These are phyloP conservation scores for Sugiyamaella grinbergsii DNA, from an alignment of 1,139 yeast genomes.

Conservation along the genomic window DNA sequence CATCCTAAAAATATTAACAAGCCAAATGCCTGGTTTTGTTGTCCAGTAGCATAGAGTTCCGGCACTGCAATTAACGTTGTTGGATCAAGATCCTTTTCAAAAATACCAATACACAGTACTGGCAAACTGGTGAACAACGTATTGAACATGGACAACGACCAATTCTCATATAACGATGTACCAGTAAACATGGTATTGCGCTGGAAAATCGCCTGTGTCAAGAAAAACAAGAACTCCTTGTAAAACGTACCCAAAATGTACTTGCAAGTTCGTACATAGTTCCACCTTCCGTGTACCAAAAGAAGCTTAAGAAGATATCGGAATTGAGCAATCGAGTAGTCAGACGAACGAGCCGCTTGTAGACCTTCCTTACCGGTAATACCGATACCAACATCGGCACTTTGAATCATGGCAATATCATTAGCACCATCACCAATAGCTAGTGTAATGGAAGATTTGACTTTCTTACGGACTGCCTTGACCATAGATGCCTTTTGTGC, in stretches of 20 bases:
- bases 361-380: conserved; percentile 96
- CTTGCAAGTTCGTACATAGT: conserved; percentile 87
- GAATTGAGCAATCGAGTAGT: conserved; percentile 94
- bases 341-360: conserved; percentile 95
- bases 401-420: conserved; percentile 98
- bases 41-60: conserved; percentile 78
- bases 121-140: conserved; percentile 93
- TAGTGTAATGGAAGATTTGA: conserved; percentile 71
- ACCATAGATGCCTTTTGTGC: conserved; percentile 95
- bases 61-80: conserved; percentile 90
- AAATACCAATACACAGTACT: conserved; percentile 91
- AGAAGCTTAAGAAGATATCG: conserved; percentile 77
- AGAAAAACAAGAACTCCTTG: conserved; percentile 86
- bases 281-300: conserved; percentile 94
- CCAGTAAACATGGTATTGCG: conserved; percentile 89
- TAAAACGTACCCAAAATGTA: conserved; percentile 93
- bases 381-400: conserved; percentile 97
- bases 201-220: conserved; percentile 87
- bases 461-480: conserved; percentile 64
- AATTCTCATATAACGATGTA: conserved; percentile 86
- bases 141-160: conserved; percentile 97
- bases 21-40: conserved; percentile 75
- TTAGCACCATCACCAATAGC: conserved; percentile 99
- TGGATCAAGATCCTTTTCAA: conserved; percentile 87
- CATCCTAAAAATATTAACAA: conserved; percentile 68